Base-by-base conservation (phyloP, 192 early-diverging fungal genomes). In the Podila epicladia region DNA sequence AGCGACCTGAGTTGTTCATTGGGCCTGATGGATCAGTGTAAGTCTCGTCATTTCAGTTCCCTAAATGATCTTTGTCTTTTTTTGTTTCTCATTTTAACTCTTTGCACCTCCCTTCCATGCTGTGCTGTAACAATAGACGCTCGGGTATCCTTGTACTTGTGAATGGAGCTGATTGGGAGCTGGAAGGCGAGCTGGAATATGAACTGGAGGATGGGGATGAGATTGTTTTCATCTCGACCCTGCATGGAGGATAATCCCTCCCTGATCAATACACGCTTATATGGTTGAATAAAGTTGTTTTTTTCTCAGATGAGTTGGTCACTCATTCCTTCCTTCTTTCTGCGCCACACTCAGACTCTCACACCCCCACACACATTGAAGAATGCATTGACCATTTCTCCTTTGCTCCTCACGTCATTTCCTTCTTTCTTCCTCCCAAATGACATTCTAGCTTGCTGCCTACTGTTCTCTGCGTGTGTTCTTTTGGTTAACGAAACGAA, bases 121-220 rank as follows among this genome's bases (percentile, higher is more conserved):
- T 58, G 19, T 5, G 12, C 72, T 15, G 35, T 48, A 28, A 19
- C 19, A 26, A 61, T 80, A 96, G 94, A n/a, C 92, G 96, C 8
- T 94, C 97, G 1, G 98, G 98, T 6, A 96, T 98, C 49, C 84
- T 99, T 13, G 97, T 98, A 15, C 86, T 99, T 37, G 91, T 99
- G 45, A 99, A 99, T 72, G 95, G 95, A 48, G 86, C 89, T 4
- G 98, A 99, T 74, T 99, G 97, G 97, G 98, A 99, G 79, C 84
- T 99, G 33, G 92, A 94, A 78, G 97, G 95, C 24, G 93, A 95
- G 58, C 77, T 93, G 38, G 93, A 96, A 58, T 97, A 97, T 72
- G 78, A 86, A 65, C 67, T 99, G 48, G 70, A 95, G 72, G 85
- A 94, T 55, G 80, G 85, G 32, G 97, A 98, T 79, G 84, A 86